Base-by-base conservation (phyloP, 768 basidiomycete species). In the Pulveroboletus sp. region DNA sequence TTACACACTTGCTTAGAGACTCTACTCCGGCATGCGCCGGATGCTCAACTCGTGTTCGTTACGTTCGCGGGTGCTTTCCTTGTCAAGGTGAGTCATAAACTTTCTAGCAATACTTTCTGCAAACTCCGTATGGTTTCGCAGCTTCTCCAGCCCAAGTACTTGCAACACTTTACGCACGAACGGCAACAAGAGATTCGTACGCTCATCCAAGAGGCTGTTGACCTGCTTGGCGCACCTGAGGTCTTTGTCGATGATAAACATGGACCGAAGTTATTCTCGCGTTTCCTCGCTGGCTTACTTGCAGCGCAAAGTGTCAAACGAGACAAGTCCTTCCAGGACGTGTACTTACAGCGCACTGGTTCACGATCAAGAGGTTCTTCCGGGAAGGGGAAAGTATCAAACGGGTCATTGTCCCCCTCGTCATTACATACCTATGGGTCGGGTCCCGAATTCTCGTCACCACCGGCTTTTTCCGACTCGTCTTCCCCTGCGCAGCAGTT, bases 21-120 rank as follows among this genome's bases (percentile, higher is more conserved):
- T 26, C 83, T 77, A 53, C 75, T 85, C 45, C 77, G 83, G 4
- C 85, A 87, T 60, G 89, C 86, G 0, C 87, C 89, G 2, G 88
- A 89, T 61, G 82, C 85, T 0, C 84, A 90, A 56, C 83, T 81
- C 52, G 82, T 91, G 9, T 89, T 91, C 57, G 76, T 83, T 24
- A 87, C 84, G 0, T 91, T 90, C 54, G 89, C 89, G 9, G 81
- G 83, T 8, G 83, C 89, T 2, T 92, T 92, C 73, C 73, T 93
- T 14, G 77, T 93, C 55, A 91, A 92, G 75, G 86, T 83, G 61
- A 43, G 68, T 12, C 10, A 26, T 35, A 8, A 33, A 24, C 17
- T 24, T 37, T 27, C 43, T 7, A 4, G 8, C 28, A 12, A 24
- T 46, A 21, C 9, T 8, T 3, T 14, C 15, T 26, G 26, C 36